phyloP scores from a whole-genome alignment of 1,284 basidiomycete genomes.

The Pseudozyma hubeiensis region DNA sequence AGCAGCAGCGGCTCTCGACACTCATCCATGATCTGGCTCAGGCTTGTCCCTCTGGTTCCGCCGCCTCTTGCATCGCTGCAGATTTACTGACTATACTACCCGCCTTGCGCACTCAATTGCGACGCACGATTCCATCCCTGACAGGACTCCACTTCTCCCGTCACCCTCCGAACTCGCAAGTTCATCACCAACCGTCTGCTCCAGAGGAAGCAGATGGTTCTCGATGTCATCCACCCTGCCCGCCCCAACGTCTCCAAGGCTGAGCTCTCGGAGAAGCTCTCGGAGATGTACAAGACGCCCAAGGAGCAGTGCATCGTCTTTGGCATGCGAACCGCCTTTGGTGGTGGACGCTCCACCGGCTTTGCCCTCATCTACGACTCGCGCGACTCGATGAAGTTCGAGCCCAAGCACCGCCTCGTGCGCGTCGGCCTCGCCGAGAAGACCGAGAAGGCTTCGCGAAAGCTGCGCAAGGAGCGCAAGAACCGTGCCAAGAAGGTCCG shows the following conservation, averaged over 20 bases:
- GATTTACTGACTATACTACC: conserved; percentile 8
- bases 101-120: not conserved
- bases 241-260: conserved; percentile 93
- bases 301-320: conserved; percentile 76
- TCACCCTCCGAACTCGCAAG: conserved; percentile 98
- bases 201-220: conserved; percentile 80
- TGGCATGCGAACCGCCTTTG: conserved; percentile 86
- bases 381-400: conserved; percentile 89
- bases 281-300: conserved; percentile 76
- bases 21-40: conserved; percentile 8
- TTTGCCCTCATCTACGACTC: conserved; percentile 99
- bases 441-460: conserved; percentile 91
- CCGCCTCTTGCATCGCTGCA: not conserved
- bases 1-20: conserved; percentile 1
- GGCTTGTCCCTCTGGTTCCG: not conserved
- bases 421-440: conserved; percentile 83
- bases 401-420: conserved; percentile 94
- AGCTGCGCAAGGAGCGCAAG: conserved; percentile 99
- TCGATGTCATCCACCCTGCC: conserved; percentile 95
- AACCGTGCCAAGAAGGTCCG: conserved; percentile 96
- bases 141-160: conserved; percentile 83
- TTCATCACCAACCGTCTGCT: conserved; percentile 99
- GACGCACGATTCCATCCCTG: not conserved
- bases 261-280: conserved; percentile 94
- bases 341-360: conserved; percentile 95